Evolutionary conservation across 257 asterid genomes (phyloP), one percentile per base, ranked within the genome.

Genomic region (Buddleja alternifolia): DNA sequence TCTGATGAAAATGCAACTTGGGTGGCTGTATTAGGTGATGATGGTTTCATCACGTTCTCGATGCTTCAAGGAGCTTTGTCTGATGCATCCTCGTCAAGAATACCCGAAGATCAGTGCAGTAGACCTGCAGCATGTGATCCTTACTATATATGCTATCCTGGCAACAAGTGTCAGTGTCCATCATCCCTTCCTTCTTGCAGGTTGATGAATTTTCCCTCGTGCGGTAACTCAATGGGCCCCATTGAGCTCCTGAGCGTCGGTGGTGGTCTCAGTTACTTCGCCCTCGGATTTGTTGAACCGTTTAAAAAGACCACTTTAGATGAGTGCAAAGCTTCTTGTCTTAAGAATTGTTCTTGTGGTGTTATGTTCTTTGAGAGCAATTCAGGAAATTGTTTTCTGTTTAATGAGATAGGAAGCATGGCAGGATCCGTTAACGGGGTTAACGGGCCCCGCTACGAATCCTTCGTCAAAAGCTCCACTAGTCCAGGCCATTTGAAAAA

Each of bases 61-160:
- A 66, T 68, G 78, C 97, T 94, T 66, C 85, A 74, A 70, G 73
- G 56, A 2, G 78, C 80, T 44, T 69, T 85, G 9, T 1, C 70
- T 4, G 61, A 19, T 36, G 80, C 85, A 16, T 83, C 96, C 0
- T 4, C 78, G 3, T 77, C 73, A 8, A 83, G 24, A 74, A 87
- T 94, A 67, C 99, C 99, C 8, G 77, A 71, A 37, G 89, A 92
- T 69, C 81, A 70, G 37, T 92, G 98, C 46, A 76, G 90, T 24
- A 81, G 86, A 8, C 97, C 96, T 0, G 75, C 95, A 21, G 92
- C 97, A n/a, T 92, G 98, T 63, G 93, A 83, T 47, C 89, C 96
- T 0, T 88, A 79, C 63, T 69, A 40, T 19, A 73, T 85, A 0
- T 92, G 98, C 75, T 78, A 69, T 65, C 75, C 86, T 4, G 95